These are phyloP conservation scores for Solanum okadae DNA, from an alignment of 257 asterid genomes.

Conservation along the genomic window DNA sequence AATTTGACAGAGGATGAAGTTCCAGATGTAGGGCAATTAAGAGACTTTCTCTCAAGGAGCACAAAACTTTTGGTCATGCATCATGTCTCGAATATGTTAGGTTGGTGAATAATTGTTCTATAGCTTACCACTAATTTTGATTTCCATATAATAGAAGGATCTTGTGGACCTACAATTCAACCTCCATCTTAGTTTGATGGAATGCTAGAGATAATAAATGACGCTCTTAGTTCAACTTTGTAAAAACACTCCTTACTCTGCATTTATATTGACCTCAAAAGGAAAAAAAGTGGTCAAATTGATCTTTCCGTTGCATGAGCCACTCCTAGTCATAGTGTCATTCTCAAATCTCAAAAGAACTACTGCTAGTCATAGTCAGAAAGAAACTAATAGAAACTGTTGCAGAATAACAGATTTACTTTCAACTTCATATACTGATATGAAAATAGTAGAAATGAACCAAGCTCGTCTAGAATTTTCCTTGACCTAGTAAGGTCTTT, in stretches of 20 bases:
- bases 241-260: background rate
- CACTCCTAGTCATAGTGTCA: background rate
- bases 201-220: background rate
- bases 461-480: background rate
- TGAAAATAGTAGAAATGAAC: background rate
- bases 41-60: slow-evolving; percentile 45
- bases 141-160: background rate
- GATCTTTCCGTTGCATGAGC: background rate
- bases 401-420: background rate
- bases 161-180: background rate
- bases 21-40: slow-evolving; percentile 62
- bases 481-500: background rate
- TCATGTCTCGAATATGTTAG: slow-evolving; percentile 84
- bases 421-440: background rate
- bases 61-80: slow-evolving; percentile 72
- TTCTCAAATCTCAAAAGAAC: background rate
- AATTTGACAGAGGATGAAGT: slow-evolving; percentile 61
- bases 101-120: slow-evolving; percentile 27
- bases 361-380: background rate
- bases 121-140: background rate
- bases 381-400: background rate
- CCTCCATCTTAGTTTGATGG: background rate
- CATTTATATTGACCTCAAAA: background rate
- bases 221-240: background rate
- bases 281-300: background rate